phyloP scores from a whole-genome alignment of 495 filamentous ascomycete species.

The Aspergillus diversus region DNA sequence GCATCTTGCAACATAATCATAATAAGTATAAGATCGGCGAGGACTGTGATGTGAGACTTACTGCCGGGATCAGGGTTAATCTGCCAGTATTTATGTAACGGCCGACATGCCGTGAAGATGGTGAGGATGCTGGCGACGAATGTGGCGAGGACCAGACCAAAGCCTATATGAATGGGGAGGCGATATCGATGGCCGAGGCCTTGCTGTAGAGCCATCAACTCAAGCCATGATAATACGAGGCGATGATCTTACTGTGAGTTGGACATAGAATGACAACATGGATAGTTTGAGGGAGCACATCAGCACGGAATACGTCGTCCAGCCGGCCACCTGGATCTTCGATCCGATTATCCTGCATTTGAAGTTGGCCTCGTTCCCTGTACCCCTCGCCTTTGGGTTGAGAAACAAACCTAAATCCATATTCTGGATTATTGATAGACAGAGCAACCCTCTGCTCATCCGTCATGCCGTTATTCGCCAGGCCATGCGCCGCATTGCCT shows the following conservation, averaged over 20 bases:
- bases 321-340: constrained; percentile 57
- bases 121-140: constrained; percentile 52
- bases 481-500: constrained; percentile 37
- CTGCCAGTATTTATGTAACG: constrained; percentile 57
- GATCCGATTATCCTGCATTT: constrained; percentile 54
- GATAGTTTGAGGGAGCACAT: constrained; percentile 56
- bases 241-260: constrained; percentile 50
- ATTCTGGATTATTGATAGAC: constrained; percentile 38
- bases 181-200: constrained; percentile 42
- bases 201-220: constrained; percentile 24
- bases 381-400: too few relatives aligned
- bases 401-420: constrained; percentile 30
- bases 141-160: constrained; percentile 44
- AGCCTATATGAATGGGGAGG: constrained; percentile 51
- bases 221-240: background rate
- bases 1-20: constrained; percentile 32
- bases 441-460: constrained; percentile 45
- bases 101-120: constrained; percentile 50
- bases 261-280: constrained; percentile 56
- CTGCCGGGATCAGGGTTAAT: constrained; percentile 59
- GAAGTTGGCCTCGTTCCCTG: too few relatives aligned
- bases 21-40: constrained; percentile 1
- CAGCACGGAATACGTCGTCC: constrained; percentile 55
- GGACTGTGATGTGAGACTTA: constrained; percentile 27
- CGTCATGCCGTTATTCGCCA: constrained; percentile 58